Evolutionary conservation across 2,329 filamentous ascomycete genomes (phyloP).

Genomic region (Epichloe hybrida): DNA sequence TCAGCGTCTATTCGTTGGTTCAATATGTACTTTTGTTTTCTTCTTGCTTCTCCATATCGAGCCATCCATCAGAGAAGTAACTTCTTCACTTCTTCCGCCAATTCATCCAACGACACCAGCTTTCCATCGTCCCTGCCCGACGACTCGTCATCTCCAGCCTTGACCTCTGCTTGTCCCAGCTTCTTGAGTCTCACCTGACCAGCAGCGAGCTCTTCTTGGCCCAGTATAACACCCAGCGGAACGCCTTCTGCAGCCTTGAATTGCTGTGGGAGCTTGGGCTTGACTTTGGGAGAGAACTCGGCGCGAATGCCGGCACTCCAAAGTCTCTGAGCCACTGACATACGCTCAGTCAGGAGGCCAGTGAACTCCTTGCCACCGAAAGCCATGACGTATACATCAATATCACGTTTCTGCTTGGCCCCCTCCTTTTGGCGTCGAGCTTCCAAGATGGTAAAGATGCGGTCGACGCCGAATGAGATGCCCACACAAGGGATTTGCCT

Average conservation of each 20-base stretch:
- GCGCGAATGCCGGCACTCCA: constrained; percentile 77
- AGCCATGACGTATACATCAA: constrained; percentile 86
- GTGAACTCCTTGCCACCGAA: constrained; percentile 78
- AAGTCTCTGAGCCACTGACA: constrained; percentile 61
- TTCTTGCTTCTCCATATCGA: not conserved
- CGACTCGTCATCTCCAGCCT: constrained; percentile 59
- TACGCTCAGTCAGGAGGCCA: constrained; percentile 69
- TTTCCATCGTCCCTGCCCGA: constrained; percentile 77
- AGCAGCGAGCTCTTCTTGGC: constrained; percentile 73
- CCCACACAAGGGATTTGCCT: constrained; percentile 51
- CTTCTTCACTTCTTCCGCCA: constrained; percentile 49
- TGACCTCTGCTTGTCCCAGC: constrained; percentile 58
- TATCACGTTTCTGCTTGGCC: constrained; percentile 47
- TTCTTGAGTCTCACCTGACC: constrained; percentile 83
- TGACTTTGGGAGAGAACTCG: constrained; percentile 80
- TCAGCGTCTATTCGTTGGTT: not conserved
- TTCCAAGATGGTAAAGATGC: constrained; percentile 88
- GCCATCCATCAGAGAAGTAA: constrained; percentile 6
- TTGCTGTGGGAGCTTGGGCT: constrained; percentile 76
- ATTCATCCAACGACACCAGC: constrained; percentile 49
- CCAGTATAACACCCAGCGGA: constrained; percentile 78
- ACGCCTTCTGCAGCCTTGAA: constrained; percentile 88
- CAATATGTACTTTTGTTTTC: not conserved
- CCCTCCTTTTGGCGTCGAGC: constrained; percentile 53
- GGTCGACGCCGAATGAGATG: constrained; percentile 88